Base-by-base conservation (phyloP, 352 stramenopile species). In the Thalassiosira gravida region DNA sequence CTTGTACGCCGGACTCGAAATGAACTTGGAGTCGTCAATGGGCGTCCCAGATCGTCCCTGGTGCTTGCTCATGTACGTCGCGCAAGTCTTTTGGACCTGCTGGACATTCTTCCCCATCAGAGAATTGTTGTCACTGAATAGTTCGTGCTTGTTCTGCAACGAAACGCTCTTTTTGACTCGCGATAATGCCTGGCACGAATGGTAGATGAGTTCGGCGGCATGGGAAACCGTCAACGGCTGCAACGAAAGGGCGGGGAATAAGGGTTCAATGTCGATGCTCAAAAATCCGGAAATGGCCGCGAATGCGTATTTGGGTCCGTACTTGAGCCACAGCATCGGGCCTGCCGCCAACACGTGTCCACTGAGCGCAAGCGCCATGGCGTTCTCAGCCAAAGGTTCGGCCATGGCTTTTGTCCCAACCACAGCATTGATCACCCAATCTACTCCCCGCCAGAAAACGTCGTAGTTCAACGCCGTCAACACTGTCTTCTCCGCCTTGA, bases 291-390 rank as follows among this genome's bases (percentile, higher is more conserved):
- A 79, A 67, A 88, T 75, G 22, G 87, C 85, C 63, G 83, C 80
- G 76, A 92, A 94, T 0, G 90, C 74, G 74, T 94, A 92, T 50
- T 92, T 88, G 32, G 80, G 71, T 16, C 87, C 89, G 71, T 91
- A 91, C 64, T 84, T 88, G 2, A 94, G 68, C 89, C 89, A 94
- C 32, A 92, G 37, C 18, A 86, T 65, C 16, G 80, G 61, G 3
- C 89, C 89, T 9, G 80, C 81, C 13, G 76, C 83, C 44, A 94
- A 74, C 27, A 94, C 72, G 52, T 87, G 87, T 24, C 83, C 85
- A 67, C 70, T 85, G 6, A 87, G 69, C 18, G 82, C 66, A 42
- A 94, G 84, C 22, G 62, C 71, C 42, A 92, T 81, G 13, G 80
- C 67, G 50, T 87, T 83, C 65, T 87, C 80, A 16, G 83, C 86